A percentile compares a stretch with the other conserved stretches of the same genome.
Conservation (phyloP, 805 yeast species). For the Clavispora asparagi region DNA sequence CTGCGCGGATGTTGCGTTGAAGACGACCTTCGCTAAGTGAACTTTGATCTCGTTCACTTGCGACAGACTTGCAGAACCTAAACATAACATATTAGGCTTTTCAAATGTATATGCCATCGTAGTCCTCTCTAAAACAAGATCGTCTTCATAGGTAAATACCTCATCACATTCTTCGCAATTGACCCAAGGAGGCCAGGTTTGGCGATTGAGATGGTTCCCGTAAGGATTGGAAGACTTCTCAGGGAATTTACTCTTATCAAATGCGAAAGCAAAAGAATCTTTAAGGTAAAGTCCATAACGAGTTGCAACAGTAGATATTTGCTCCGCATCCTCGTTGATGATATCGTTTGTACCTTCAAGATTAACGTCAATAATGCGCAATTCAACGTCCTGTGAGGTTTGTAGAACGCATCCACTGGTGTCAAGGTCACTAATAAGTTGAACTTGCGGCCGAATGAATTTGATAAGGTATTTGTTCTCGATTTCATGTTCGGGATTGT, state of each 20-base stretch:
- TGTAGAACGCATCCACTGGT: conserved; percentile 45
- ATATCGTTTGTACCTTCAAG: conserved; percentile 37
- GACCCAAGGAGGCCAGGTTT: conserved; percentile 17
- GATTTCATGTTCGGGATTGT: conserved; percentile 35
- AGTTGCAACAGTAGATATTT: conserved; percentile 45
- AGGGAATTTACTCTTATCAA: conserved; percentile 31
- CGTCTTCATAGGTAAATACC: conserved; percentile 14
- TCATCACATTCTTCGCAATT: conserved; percentile 24
- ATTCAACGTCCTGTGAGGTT: conserved; percentile 55
- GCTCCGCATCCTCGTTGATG: conserved; percentile 27
- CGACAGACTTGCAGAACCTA: conserved; percentile 20
- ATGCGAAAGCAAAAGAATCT: conserved; percentile 52
- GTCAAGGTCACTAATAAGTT: conserved; percentile 45
- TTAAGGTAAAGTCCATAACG: conserved; percentile 52
- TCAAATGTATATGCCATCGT: conserved; percentile 41
- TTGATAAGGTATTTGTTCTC: conserved; percentile 60
- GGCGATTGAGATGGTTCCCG: neutral
- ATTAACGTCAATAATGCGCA: conserved; percentile 43
- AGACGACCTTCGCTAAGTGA: conserved; percentile 33
- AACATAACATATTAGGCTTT: conserved; percentile 49
- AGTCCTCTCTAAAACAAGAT: conserved; percentile 31
- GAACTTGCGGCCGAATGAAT: conserved; percentile 79
- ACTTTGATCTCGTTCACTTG: conserved; percentile 27
- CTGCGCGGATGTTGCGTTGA: conserved; percentile 35
- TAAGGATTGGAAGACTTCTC: conserved; percentile 2